Conservation (phyloP, 257 asterid genomes). For the Solanum ossicruentum region DNA sequence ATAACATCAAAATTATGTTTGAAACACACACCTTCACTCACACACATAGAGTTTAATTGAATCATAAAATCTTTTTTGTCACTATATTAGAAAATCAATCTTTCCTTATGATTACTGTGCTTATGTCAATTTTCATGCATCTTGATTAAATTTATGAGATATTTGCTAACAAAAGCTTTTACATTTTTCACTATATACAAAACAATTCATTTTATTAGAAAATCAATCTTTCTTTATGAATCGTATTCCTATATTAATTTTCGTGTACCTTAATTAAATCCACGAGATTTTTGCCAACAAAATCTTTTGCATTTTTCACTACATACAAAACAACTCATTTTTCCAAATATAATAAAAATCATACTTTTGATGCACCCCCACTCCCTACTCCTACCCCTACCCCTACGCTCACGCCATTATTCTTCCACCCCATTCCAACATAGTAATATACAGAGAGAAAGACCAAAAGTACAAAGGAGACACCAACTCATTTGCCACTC, state of each 20-base stretch:
- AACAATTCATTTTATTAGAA: neutral
- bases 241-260: accelerated
- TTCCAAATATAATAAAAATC: neutral
- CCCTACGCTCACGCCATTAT: neutral
- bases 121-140: no score
- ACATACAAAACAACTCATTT: neutral
- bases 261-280: no score
- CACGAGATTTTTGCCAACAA: no score
- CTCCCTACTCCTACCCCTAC: neutral
- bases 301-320: neutral
- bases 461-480: neutral
- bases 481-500: constrained; percentile 18
- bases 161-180: no score
- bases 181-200: neutral
- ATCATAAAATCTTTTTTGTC: neutral
- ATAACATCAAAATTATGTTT: neutral
- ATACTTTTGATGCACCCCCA: neutral
- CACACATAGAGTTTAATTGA: neutral
- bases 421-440: neutral
- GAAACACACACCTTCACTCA: neutral
- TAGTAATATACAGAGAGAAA: neutral
- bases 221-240: neutral
- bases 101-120: no score
- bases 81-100: neutral
- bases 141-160: no score